A percentile compares a stretch with the other conserved stretches of the same genome.
Evolutionary conservation across 2,329 filamentous ascomycete species (phyloP).

Genomic region (Fulvia fulva): DNA sequence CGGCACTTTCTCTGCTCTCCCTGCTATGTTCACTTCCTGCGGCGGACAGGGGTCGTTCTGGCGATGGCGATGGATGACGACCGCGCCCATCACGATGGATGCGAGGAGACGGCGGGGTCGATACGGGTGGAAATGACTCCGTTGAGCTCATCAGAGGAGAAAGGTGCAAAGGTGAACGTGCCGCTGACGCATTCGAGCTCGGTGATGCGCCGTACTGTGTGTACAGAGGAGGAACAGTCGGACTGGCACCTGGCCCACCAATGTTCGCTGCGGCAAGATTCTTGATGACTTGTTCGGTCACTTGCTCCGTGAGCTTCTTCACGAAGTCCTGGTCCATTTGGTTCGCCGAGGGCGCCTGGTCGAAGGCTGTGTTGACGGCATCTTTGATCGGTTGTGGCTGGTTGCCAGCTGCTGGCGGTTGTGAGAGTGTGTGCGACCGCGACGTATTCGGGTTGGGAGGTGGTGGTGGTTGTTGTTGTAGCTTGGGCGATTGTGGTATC

Average conservation of each 20-base stretch:
- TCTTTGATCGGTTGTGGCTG: conserved; percentile 49
- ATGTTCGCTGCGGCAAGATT: conserved; percentile 27
- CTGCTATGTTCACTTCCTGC: conserved; percentile 17
- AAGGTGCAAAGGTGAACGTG: conserved; percentile 34
- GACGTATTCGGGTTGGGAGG: conserved; percentile 13
- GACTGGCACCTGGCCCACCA: conserved; percentile 13
- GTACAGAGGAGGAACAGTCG: conserved; percentile 28
- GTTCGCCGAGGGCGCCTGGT: conserved; percentile 46
- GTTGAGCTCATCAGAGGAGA: conserved; percentile 28
- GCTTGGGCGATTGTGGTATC: background rate
- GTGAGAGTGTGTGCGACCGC: conserved; percentile 14
- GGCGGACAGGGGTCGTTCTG: conserved; percentile 31
- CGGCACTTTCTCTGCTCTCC: conserved; percentile 13
- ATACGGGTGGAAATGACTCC: conserved; percentile 47
- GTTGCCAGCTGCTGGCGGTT: conserved; percentile 18
- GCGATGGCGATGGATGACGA: conserved; percentile 32
- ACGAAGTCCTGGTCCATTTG: conserved; percentile 58
- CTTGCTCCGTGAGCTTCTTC: conserved; percentile 56
- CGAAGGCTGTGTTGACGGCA: conserved; percentile 55
- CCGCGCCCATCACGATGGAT: conserved; percentile 14
- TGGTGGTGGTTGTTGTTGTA: background rate
- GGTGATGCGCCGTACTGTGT: conserved; percentile 15
- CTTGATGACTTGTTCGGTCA: conserved; percentile 53
- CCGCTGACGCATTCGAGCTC: conserved; percentile 31
- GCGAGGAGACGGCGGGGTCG: conserved; percentile 54